phyloP scores from a whole-genome alignment of 2,329 filamentous ascomycete genomes.

The Alternaria sp. region DNA sequence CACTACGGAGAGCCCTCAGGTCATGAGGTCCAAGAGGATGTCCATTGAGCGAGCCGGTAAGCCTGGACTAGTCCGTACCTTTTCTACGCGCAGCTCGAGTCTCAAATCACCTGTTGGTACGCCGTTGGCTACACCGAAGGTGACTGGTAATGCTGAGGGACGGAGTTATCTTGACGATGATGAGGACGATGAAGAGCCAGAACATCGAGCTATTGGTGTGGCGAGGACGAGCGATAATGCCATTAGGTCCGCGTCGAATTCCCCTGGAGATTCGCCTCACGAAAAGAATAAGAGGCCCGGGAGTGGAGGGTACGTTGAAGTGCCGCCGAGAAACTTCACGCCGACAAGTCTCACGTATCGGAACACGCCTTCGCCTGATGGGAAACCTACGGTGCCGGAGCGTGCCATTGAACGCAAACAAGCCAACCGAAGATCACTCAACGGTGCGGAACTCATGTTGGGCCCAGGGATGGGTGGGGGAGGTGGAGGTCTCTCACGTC shows the following conservation, averaged over 20 bases:
- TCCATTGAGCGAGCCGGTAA: conserved; percentile 46
- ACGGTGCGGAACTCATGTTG: not conserved
- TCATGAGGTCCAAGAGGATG: conserved; percentile 47
- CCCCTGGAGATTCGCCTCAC: conserved; percentile 27
- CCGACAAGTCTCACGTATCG: conserved; percentile 30
- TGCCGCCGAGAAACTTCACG: conserved; percentile 36
- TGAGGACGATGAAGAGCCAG: conserved; percentile 36
- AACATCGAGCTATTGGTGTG: conserved; percentile 51
- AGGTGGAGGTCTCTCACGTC: too few species aligned
- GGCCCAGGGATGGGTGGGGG: too few species aligned
- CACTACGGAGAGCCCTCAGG: conserved; percentile 31
- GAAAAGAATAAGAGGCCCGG: conserved; percentile 27
- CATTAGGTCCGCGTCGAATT: conserved; percentile 40
- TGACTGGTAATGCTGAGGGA: conserved; percentile 23
- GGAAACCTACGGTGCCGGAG: conserved; percentile 27
- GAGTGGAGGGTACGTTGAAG: conserved; percentile 40
- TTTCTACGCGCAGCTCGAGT: conserved; percentile 41
- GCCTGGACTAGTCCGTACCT: conserved; percentile 46
- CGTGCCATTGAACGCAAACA: conserved; percentile 33
- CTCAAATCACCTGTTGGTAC: conserved; percentile 33
- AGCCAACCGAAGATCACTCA: conserved; percentile 20
- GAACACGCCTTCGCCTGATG: conserved; percentile 41
- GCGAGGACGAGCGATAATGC: conserved; percentile 54
- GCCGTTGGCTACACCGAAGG: conserved; percentile 27
- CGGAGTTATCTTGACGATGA: conserved; percentile 42